Conservation (phyloP, 441 rosid species). For the Erodium moschatum region DNA sequence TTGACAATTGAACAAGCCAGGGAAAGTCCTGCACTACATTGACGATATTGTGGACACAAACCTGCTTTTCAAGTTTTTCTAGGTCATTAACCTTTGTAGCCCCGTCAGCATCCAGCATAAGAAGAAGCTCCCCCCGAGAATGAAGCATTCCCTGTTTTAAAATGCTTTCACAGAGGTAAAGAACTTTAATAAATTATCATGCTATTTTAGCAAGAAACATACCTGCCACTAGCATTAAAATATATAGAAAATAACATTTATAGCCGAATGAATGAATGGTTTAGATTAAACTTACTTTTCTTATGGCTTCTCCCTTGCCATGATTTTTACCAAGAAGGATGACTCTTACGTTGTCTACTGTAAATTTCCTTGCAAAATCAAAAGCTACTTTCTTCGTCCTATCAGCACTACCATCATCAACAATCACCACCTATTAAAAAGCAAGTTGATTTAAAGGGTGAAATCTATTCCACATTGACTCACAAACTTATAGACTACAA, state of each 20-base stretch:
- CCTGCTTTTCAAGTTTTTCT: constrained; percentile 93
- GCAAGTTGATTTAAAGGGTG: constrained; percentile 5
- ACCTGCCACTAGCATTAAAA: too few species aligned
- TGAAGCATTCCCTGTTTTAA: constrained; percentile 97
- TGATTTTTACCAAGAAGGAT: constrained; percentile 88
- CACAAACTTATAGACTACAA: background rate
- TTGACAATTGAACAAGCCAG: background rate
- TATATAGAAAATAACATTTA: background rate
- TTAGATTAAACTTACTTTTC: constrained; percentile 60
- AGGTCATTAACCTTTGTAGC: constrained; percentile 86
- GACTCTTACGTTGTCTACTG: constrained; percentile 67
- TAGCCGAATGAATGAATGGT: background rate
- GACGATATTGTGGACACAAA: constrained; percentile 25
- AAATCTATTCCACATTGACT: background rate
- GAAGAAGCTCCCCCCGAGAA: constrained; percentile 85
- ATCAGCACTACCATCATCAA: constrained; percentile 94
- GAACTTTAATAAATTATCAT: constrained; percentile 44
- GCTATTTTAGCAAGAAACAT: too few species aligned
- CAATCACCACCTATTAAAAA: constrained; percentile 56
- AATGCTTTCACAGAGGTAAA: constrained; percentile 52
- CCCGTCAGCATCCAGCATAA: constrained; percentile 98
- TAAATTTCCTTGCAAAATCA: constrained; percentile 53
- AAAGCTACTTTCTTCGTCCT: constrained; percentile 73
- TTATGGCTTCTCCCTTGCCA: constrained; percentile 92
- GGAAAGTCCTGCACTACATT: constrained; percentile 5